Base-by-base conservation (phyloP, 2,329 filamentous ascomycete species). In the Ophiosphaerella herpotricha region DNA sequence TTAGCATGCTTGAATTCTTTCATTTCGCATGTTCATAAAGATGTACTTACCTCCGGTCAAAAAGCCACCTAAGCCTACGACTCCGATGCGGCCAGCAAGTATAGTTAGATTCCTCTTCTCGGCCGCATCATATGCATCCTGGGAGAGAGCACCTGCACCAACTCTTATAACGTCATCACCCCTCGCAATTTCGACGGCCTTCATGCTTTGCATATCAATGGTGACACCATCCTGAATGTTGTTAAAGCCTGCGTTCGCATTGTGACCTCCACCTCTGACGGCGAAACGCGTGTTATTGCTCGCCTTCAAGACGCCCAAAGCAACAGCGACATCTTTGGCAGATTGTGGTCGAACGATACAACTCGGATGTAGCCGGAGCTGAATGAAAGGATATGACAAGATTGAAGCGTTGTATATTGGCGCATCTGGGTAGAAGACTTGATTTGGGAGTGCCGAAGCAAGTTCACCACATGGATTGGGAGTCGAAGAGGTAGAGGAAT, bases 71-170 rank as follows among this genome's bases (percentile, higher is more conserved):
- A 65, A 57, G 3, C 68, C 68, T 0, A 72, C 68, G 23, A 56
- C 55, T 14, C 63, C 63, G 7, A 62, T 60, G 11, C 68, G 60
- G 5, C 65, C 67, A 13, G 64, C 60, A 13, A 60, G 47, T 1
- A 61, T 63, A 4, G 58, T 55, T 9, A 58, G 29, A 9, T 57
- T 50, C 12, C 56, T 46, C 16, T 51, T 48, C 14, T 66, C 59
- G n/a, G 61, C 55, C 9, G 52, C 47, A 31, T 58, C 50, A 42
- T 77, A 77, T 3, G 75, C 74, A 23, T 74, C 57, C 13, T 52
- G 50, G 67, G 72, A 76, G 7, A 66, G 62, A 5, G 54, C 48
- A 2, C 70, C 71, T 5, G 67, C 60, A 5, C 52, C 57, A 5
- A 72, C 52, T 32, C 43, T 51, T 1, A 63, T 64, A 6, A 67